A percentile compares a stretch with the other conserved stretches of the same genome.
Evolutionary conservation across 257 asterid genomes (phyloP).

Genomic region (Nicotiana sylvestris): DNA sequence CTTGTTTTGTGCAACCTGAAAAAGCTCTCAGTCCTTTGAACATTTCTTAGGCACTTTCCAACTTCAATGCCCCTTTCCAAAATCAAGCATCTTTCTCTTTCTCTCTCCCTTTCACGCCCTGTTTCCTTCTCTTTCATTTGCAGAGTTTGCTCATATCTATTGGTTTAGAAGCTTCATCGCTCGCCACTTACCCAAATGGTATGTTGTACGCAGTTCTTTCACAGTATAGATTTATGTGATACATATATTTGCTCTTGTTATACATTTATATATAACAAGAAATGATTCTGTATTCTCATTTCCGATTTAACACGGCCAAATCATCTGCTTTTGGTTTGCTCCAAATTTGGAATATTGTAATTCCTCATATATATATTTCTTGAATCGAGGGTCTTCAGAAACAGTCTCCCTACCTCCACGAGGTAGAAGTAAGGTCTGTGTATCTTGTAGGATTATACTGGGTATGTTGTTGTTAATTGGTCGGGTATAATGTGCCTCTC

Average conservation of each 20-base stretch:
- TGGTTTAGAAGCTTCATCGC: not conserved
- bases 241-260: not conserved
- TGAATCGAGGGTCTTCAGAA: too few species aligned
- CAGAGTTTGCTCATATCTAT: not conserved
- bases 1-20: not conserved
- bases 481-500: too few species aligned
- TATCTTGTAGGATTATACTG: too few species aligned
- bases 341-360: too few species aligned
- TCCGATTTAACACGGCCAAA: too few species aligned
- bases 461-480: too few species aligned
- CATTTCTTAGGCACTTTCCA: not conserved
- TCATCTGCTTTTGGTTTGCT: too few species aligned
- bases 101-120: not conserved
- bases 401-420: too few species aligned
- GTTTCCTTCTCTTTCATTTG: not conserved
- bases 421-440: too few species aligned
- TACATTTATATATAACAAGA: not conserved
- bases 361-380: too few species aligned
- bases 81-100: not conserved
- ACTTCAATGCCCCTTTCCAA: not conserved
- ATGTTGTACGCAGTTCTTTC: not conserved
- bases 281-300: not conserved
- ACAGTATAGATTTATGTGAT: not conserved
- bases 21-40: constrained; percentile 1
- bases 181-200: constrained; percentile 4